A percentile compares a stretch with the other conserved stretches of the same genome.
phyloP scores from a whole-genome alignment of 2,329 filamentous ascomycete species.

The Kalaharituber pfeilii region DNA sequence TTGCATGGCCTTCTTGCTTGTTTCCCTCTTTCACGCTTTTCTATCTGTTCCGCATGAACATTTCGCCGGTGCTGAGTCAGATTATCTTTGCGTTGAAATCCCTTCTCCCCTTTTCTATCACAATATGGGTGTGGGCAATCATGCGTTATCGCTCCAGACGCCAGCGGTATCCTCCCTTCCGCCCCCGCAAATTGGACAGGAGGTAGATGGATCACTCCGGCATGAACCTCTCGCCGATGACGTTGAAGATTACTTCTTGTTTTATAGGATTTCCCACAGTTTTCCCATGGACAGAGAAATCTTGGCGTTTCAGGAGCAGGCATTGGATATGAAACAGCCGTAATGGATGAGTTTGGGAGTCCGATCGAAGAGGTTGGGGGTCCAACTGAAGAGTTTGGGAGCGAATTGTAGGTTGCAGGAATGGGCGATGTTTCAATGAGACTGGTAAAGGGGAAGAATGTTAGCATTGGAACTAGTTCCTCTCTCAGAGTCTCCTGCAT shows the following conservation, averaged over 20 bases:
- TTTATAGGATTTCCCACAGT: background rate
- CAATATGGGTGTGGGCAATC: constrained; percentile 12
- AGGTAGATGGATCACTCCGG: background rate
- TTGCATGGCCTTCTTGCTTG: background rate
- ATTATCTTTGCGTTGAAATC: constrained; percentile 13
- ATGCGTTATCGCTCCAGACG: constrained; percentile 3
- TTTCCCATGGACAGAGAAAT: too few relatives aligned
- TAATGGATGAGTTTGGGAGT: too few relatives aligned
- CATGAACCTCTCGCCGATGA: background rate
- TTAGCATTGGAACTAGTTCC: too few relatives aligned
- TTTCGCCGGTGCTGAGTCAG: constrained; percentile 12
- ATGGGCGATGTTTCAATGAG: too few relatives aligned
- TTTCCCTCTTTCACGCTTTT: background rate
- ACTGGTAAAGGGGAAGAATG: too few relatives aligned
- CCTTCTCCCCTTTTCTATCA: constrained; percentile 9
- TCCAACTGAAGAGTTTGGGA: too few relatives aligned
- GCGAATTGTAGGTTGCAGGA: too few relatives aligned
- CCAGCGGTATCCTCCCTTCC: background rate
- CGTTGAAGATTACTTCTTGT: background rate
- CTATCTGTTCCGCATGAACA: constrained; percentile 9
- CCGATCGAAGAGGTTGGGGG: too few relatives aligned
- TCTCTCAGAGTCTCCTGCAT: too few relatives aligned
- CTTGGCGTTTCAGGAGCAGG: too few relatives aligned
- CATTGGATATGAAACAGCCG: too few relatives aligned
- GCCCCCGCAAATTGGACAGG: background rate